Evolutionary conservation across 2,329 filamentous ascomycete genomes (phyloP).

Genomic region (Atkinsonella texensis): DNA sequence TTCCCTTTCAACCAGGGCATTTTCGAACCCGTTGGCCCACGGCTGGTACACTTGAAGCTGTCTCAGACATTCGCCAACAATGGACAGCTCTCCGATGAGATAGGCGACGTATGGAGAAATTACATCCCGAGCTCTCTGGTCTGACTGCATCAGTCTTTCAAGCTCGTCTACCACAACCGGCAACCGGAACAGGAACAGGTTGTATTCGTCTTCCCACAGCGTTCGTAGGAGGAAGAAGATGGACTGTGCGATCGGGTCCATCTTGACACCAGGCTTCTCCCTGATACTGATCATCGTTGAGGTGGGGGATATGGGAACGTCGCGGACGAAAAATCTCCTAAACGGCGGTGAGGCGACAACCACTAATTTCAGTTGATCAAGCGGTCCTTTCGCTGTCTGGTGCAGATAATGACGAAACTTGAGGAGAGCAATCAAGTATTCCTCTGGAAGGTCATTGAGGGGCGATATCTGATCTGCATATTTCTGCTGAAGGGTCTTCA

Average conservation of each 20-base stretch:
- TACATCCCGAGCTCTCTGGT: constrained; percentile 22
- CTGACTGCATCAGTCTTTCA: constrained; percentile 28
- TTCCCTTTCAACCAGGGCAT: constrained; percentile 12
- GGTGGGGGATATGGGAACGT: constrained; percentile 12
- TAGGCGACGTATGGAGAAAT: constrained; percentile 24
- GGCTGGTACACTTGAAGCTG: constrained; percentile 36
- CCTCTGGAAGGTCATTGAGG: constrained; percentile 16
- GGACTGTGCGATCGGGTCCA: constrained; percentile 12
- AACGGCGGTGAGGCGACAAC: constrained; percentile 27
- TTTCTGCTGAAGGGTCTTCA: constrained; percentile 19
- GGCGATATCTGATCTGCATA: constrained; percentile 20
- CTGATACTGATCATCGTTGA: constrained; percentile 13
- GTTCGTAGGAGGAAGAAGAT: constrained; percentile 25
- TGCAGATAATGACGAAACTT: constrained; percentile 26
- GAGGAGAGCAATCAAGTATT: constrained; percentile 26
- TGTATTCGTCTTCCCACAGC: constrained; percentile 23
- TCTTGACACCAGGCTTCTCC: constrained; percentile 10
- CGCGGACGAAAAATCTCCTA: constrained; percentile 21
- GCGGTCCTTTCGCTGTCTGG: constrained; percentile 19
- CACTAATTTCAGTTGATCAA: constrained; percentile 13
- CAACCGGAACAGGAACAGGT: constrained; percentile 21
- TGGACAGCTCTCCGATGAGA: constrained; percentile 31
- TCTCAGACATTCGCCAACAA: constrained; percentile 29
- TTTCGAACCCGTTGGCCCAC: constrained; percentile 31
- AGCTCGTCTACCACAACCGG: constrained; percentile 34